A percentile compares a stretch with the other conserved stretches of the same genome.
These are phyloP conservation scores for Kwoniella dejecticola DNA, from an alignment of 768 basidiomycete genomes.

Conservation along the genomic window DNA sequence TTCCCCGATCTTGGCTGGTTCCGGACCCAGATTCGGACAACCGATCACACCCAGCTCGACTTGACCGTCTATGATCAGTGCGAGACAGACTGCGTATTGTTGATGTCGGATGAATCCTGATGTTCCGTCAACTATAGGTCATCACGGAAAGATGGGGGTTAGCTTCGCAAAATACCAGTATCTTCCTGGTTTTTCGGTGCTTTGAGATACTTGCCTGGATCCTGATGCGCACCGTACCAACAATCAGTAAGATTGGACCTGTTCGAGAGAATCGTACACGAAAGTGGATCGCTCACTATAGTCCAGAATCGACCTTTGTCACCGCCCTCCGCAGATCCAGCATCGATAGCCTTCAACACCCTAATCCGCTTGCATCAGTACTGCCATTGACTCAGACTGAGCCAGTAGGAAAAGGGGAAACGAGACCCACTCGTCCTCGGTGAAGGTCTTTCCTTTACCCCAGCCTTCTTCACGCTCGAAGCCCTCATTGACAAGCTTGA, in stretches of 20 bases:
- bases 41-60: slow-evolving; percentile 85
- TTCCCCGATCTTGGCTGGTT: slow-evolving; percentile 64
- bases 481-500: slow-evolving; percentile 78
- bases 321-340: slow-evolving; percentile 69
- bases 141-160: slow-evolving; percentile 57
- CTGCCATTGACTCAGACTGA: too few species aligned
- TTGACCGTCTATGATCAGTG: slow-evolving; percentile 73
- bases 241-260: too few species aligned
- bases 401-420: too few species aligned
- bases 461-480: slow-evolving; percentile 61
- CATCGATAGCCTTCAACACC: slow-evolving; percentile 82
- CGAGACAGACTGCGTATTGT: slow-evolving; percentile 89
- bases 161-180: not conserved
- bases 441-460: slow-evolving; percentile 39
- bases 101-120: slow-evolving; percentile 90
- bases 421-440: slow-evolving; percentile 43
- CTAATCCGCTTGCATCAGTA: too few species aligned
- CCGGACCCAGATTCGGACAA: slow-evolving; percentile 75
- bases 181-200: not conserved
- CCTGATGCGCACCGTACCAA: too few species aligned
- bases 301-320: slow-evolving; percentile 61
- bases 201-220: slow-evolving; percentile 24
- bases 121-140: slow-evolving; percentile 88
- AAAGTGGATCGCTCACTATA: too few species aligned
- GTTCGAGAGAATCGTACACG: too few species aligned